Evolutionary conservation across 257 asterid species (phyloP).

Genomic region (Solanum chmielewskii): DNA sequence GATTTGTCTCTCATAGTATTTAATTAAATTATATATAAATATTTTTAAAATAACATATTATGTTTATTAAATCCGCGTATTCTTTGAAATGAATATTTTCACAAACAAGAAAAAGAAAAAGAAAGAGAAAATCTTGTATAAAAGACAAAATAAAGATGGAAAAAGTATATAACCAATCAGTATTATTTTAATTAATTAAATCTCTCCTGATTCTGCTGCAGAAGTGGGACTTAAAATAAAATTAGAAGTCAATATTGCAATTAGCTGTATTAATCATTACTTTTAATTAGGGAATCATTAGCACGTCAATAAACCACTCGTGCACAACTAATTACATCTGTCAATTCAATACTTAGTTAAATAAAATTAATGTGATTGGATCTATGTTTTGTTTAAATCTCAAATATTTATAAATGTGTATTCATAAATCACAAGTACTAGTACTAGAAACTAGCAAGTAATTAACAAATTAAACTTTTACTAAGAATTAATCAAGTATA

Average conservation of each 20-base stretch:
- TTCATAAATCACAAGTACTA: background rate
- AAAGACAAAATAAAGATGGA: background rate
- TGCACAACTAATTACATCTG: constrained; percentile 1
- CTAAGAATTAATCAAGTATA: too few species aligned
- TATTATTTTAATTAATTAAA: background rate
- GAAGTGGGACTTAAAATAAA: background rate
- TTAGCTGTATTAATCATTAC: background rate
- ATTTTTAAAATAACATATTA: too few species aligned
- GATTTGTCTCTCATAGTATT: background rate
- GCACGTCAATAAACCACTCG: background rate
- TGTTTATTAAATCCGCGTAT: too few species aligned
- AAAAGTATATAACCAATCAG: background rate
- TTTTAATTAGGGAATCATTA: background rate
- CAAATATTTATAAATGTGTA: background rate
- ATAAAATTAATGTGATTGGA: background rate
- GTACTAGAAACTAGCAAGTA: background rate
- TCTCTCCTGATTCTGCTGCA: background rate
- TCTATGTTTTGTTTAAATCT: background rate
- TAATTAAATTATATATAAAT: too few species aligned
- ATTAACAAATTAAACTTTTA: background rate
- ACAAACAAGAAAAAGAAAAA: background rate
- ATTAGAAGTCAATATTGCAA: background rate
- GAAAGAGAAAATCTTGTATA: background rate
- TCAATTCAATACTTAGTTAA: background rate
- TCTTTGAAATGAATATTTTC: too few species aligned